Evolutionary conservation across 148 eudicot genomes (phyloP), one percentile per base, ranked within the genome.

Genomic region (Heliamphora exappendiculata): DNA sequence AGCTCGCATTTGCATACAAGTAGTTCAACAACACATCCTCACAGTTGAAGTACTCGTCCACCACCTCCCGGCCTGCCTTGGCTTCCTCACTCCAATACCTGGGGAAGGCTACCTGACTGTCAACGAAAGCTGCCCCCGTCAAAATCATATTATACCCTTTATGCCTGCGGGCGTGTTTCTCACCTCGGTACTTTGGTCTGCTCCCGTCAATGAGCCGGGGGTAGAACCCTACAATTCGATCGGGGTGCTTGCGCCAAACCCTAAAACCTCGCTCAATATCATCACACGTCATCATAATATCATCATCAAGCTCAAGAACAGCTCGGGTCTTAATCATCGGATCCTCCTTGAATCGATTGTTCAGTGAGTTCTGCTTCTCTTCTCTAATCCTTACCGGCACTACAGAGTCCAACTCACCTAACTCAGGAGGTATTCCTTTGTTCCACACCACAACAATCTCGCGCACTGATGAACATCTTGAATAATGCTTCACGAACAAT

Each of bases 401-500:
- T 3, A 89, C 89, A 1, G 99, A 95, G 80, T 95, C 94, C n/a
- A 95, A 89, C 5, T 92, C 94, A 59, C 72, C 75, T 3, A 55
- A 26, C 8, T 81, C 75, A n/a, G 97, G 97, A 45, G 89, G 92
- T 51, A 17, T 75, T 36, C 99, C 99, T 85, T 88, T 92, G 89
- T 95, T 92, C 97, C 99, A 95, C 3, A 92, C 88, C 51, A 95
- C 91, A 37, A 95, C 94, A 39, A 95, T 92, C 79, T 95, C 99
- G 24, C 87, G 92, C 58, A 95, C 99, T 1, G 99, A 95, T 36
- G 96, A 81, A 79, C 99, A 95, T 83, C 91, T 87, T 49, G 99
- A 95, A 69, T 95, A 95, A 81, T 92, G 99, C 77, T 89, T 88
- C 24, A 92, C 76, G 64, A 87, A 92, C 94, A 91, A 85, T 75